Evolutionary conservation across 2,329 filamentous ascomycete species (phyloP).

Genomic region (Alternaria triticina): DNA sequence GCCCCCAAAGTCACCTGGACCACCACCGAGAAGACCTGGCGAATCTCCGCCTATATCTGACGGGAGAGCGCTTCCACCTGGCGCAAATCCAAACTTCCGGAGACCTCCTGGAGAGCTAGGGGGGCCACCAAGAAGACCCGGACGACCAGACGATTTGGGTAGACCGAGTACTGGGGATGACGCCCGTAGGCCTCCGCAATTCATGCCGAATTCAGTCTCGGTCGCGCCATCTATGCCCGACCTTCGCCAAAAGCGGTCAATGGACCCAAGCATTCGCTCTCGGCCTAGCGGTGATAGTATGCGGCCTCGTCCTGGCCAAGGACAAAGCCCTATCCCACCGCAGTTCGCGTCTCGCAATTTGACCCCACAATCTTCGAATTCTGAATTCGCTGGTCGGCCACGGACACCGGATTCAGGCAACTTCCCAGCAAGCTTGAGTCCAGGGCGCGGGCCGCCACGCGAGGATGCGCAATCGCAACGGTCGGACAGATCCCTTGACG

Average conservation of each 20-base stretch:
- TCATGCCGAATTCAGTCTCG: slow-evolving; percentile 24
- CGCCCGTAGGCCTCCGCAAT: slow-evolving; percentile 33
- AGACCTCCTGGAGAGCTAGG: slow-evolving; percentile 27
- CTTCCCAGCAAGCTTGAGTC: slow-evolving; percentile 32
- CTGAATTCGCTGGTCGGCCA: slow-evolving; percentile 44
- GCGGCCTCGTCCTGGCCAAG: slow-evolving; percentile 38
- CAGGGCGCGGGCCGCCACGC: slow-evolving; percentile 32
- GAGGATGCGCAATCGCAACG: slow-evolving; percentile 42
- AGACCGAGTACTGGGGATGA: slow-evolving; percentile 41
- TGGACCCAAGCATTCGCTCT: slow-evolving; percentile 43
- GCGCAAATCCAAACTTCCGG: slow-evolving; percentile 30
- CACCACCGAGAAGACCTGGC: slow-evolving; percentile 29
- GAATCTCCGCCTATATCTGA: slow-evolving; percentile 15
- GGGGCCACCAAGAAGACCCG: slow-evolving; percentile 29
- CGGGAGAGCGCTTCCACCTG: slow-evolving; percentile 19
- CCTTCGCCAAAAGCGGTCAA: slow-evolving; percentile 40
- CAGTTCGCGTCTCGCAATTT: slow-evolving; percentile 42
- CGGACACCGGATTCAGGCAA: slow-evolving; percentile 41
- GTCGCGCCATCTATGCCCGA: slow-evolving; percentile 35
- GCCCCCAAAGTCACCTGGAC: slow-evolving; percentile 30
- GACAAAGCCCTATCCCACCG: slow-evolving; percentile 38
- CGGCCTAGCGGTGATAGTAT: slow-evolving; percentile 47
- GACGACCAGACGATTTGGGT: slow-evolving; percentile 27
- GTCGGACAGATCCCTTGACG: slow-evolving; percentile 38
- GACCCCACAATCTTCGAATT: slow-evolving; percentile 50